Base-by-base conservation (phyloP, 352 stramenopile genomes). In the Thalassiosira exigua region DNA sequence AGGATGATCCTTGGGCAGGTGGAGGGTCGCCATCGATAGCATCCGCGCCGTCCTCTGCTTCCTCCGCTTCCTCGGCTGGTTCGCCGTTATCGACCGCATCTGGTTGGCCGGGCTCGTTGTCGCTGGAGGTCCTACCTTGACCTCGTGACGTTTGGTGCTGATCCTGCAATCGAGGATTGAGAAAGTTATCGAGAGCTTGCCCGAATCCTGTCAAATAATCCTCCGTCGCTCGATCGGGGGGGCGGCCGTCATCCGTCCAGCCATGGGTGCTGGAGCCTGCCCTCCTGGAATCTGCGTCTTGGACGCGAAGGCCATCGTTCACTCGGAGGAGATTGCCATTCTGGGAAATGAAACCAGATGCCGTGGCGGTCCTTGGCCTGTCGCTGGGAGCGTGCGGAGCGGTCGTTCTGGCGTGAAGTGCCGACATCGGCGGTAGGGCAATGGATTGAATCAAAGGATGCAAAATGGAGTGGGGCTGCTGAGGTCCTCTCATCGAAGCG, bases 201-300 rank as follows among this genome's bases (percentile, higher is more conserved):
- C 87, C 86, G 70, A 94, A 91, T 19, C 79, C 69, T 24, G 50
- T 62, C 48, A 72, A 85, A 44, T 92, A 92, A 29, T 91, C 73
- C 42, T 90, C 79, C 4, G 71, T 82, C 30, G 67, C 69, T 52
- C 69, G 48, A 69, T 92, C 89, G 62, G 85, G 75, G 24, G 79
- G 69, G 17, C 87, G 39, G 4, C 85, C 85, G 80, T 93, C 85
- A 64, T 93, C 83, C 21, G 72, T 82, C 85, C 84, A 78, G 53
- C 33, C 26, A 75, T 51, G 29, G 3, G 46, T 33, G 41, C 5
- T 67, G 11, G 48, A 50, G 57, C 27, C n/a, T n/a, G n/a, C n/a
- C n/a, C n/a, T n/a, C n/a, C n/a, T n/a, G n/a, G n/a, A n/a, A n/a
- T n/a, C n/a, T n/a, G n/a, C n/a, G n/a, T n/a, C n/a, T n/a, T n/a